Conservation (phyloP, 306 rosid species). For the Dicorynia guianensis region DNA sequence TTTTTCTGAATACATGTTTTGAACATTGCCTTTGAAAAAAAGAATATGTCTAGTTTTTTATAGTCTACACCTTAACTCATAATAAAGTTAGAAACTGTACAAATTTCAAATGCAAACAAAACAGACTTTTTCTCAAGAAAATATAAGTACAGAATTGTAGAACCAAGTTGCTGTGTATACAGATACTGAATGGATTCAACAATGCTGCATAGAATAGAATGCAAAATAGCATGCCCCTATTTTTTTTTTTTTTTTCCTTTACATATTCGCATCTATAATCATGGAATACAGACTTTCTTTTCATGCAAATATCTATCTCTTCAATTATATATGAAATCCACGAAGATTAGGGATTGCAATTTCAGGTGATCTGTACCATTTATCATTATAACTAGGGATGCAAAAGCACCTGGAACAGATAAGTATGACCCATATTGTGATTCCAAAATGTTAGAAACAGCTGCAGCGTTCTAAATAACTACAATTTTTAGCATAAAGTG, state of each 20-base stretch:
- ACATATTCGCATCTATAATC: background rate
- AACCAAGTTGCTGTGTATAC: conserved; percentile 18
- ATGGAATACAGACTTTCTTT: background rate
- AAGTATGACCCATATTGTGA: background rate
- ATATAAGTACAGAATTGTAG: background rate
- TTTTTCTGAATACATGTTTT: background rate
- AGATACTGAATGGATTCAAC: background rate
- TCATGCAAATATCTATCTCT: background rate
- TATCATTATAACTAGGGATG: background rate
- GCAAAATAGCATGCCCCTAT: background rate
- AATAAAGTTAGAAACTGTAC: background rate
- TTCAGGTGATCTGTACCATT: background rate
- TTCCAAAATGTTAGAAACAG: background rate
- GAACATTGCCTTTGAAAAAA: background rate
- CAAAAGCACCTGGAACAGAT: background rate
- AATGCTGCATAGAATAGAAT: background rate
- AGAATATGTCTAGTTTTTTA: background rate
- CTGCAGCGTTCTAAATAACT: background rate
- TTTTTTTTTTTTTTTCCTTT: background rate
- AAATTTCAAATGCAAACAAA: conserved; percentile 17
- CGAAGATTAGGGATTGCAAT: background rate
- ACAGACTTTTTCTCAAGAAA: background rate
- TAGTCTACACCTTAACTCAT: background rate
- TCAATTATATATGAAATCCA: background rate
- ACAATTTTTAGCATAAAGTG: conserved; percentile 15